Evolutionary conservation across 2,329 filamentous ascomycete species (phyloP).

Genomic region (Helotiales sp.): DNA sequence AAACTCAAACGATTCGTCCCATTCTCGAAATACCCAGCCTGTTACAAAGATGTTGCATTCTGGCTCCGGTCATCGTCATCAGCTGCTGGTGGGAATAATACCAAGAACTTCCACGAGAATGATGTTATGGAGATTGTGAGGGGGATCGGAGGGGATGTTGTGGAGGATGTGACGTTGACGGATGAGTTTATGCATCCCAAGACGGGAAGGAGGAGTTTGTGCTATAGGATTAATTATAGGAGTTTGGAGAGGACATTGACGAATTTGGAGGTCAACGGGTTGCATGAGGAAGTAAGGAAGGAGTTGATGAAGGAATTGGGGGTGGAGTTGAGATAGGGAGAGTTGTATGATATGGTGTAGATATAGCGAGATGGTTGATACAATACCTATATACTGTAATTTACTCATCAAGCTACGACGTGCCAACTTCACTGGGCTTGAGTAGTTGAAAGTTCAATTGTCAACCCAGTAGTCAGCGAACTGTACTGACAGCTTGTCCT

Average conservation of each 20-base stretch:
- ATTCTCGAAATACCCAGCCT: conserved; percentile 90
- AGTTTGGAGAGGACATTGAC: conserved; percentile 90
- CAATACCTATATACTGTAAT: conserved; percentile 23
- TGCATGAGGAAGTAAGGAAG: conserved; percentile 72
- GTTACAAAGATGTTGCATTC: conserved; percentile 92
- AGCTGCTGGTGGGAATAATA: conserved; percentile 53
- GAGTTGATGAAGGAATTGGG: conserved; percentile 73
- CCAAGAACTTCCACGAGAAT: conserved; percentile 80
- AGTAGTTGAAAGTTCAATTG: too few species aligned
- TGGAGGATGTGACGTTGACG: conserved; percentile 84
- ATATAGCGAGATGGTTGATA: background rate
- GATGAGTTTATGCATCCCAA: conserved; percentile 91
- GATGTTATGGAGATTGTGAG: conserved; percentile 97
- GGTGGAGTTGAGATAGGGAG: conserved; percentile 68
- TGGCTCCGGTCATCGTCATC: conserved; percentile 68
- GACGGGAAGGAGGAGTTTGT: conserved; percentile 81
- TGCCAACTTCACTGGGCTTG: too few species aligned
- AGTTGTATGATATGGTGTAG: conserved; percentile 14
- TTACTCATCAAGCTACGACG: background rate
- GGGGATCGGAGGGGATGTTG: conserved; percentile 77
- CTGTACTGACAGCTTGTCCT: too few species aligned
- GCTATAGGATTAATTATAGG: conserved; percentile 92
- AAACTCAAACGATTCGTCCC: conserved; percentile 71
- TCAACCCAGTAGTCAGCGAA: too few species aligned
- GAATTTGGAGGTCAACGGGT: conserved; percentile 75